Evolutionary conservation across 306 rosid species (phyloP).

Genomic region (Adenanthera pavonina): DNA sequence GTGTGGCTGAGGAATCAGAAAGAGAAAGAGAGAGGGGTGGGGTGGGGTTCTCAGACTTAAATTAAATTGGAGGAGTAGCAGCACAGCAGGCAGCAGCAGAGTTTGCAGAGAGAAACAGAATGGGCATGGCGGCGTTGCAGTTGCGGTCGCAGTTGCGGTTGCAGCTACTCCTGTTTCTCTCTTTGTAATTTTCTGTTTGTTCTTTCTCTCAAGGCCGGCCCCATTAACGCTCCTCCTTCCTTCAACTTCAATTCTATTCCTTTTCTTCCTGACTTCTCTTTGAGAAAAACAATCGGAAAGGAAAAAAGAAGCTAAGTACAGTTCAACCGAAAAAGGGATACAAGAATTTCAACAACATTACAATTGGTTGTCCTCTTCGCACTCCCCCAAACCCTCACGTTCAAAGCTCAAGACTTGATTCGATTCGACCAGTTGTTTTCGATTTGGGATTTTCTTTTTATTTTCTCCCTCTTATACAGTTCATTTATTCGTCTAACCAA

Average conservation of each 20-base stretch:
- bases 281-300: neutral
- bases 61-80: slow-evolving; percentile 47
- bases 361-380: neutral
- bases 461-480: too few species aligned
- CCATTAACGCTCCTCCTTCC: too few species aligned
- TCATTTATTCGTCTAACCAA: neutral
- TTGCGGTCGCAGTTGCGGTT: slow-evolving; percentile 19
- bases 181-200: neutral
- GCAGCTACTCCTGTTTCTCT: neutral
- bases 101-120: slow-evolving; percentile 45
- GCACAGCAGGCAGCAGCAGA: slow-evolving; percentile 32
- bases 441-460: slow-evolving; percentile 12
- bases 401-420: slow-evolving; percentile 36
- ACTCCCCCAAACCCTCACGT: slow-evolving; percentile 1
- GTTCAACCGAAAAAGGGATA: neutral
- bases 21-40: neutral
- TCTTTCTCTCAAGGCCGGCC: neutral
- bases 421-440: slow-evolving; percentile 19
- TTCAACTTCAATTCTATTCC: neutral
- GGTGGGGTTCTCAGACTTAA: slow-evolving; percentile 40
- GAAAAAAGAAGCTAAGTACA: neutral
- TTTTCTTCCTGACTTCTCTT: neutral
- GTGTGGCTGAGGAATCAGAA: slow-evolving; percentile 15
- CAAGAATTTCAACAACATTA: neutral
- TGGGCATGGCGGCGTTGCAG: slow-evolving; percentile 74